Base-by-base conservation (phyloP, 352 stramenopile species). In the Pythium rhizo-oryzae region DNA sequence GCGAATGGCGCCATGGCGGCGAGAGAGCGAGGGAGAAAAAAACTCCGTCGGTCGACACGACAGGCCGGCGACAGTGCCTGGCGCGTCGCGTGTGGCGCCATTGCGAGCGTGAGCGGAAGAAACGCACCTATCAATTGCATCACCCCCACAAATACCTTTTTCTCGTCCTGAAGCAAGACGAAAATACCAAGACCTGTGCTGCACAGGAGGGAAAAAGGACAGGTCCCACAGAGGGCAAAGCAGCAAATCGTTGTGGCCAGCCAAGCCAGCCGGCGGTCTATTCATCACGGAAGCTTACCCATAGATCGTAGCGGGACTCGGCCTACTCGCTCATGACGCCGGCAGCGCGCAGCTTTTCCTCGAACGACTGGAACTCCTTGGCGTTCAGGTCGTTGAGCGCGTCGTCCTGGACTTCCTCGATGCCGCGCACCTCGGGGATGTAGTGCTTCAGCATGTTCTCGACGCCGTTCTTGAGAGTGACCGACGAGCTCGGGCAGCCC, bases 371-470 rank as follows among this genome's bases (percentile, higher is more conserved):
- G 77, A 96, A 96, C 72, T 96, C 89, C 55, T 91, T 81, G 18
- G 92, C 72, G 73, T 90, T 93, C 47, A 94, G 49, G 19, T 88
- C 72, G 51, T 91, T 90, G 24, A 95, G 80, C 64, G 80, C 82
- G 59, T 96, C 80, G 75, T 96, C 89, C 15, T 83, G 63, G 67
- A 88, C 88, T 70, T 96, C 89, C 59, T 93, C 78, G 62, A 96
- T 92, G 54, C 68, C 77, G 51, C 77, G 82, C 39, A 99, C 98
- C 84, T 99, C 98, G 0, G 97, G 97, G 68, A 99, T 99, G 80
- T 99, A 99, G 82, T 99, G 98, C 94, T 99, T 99, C 30, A 99
- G 87, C 98, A 99, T 99, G 77, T 99, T 99, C 79, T 99, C 98
- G 28, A 99, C 98, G 49, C 98, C 98, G 75, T 99, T 96, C 81